A percentile compares a stretch with the other conserved stretches of the same genome.
These are phyloP conservation scores for Acarospora socialis DNA, from an alignment of 2,329 filamentous ascomycete species.

Conservation along the genomic window DNA sequence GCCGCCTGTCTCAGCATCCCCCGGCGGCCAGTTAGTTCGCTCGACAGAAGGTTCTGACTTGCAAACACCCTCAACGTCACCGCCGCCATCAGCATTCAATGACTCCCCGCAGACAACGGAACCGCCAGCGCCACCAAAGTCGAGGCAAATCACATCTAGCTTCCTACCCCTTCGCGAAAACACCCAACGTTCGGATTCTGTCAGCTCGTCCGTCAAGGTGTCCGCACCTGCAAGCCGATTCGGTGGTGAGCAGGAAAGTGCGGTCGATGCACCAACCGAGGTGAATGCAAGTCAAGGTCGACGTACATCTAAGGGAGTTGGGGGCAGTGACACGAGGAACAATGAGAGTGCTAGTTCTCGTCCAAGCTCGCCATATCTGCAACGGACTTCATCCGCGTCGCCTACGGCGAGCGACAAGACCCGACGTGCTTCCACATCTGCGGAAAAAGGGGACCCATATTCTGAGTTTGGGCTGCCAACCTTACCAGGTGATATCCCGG, in stretches of 20 bases:
- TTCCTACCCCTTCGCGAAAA: conserved; percentile 56
- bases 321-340: no score
- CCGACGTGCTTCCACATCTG: conserved; percentile 8
- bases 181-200: conserved; percentile 44
- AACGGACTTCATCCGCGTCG: not conserved
- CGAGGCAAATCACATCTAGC: conserved; percentile 62
- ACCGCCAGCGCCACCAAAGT: conserved; percentile 52
- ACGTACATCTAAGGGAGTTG: no score
- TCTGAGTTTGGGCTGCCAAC: conserved; percentile 12
- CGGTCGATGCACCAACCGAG: conserved; percentile 32
- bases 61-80: conserved; percentile 49
- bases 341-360: no score
- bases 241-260: no score
- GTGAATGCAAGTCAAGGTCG: no score
- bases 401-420: no score
- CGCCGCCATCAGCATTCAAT: conserved; percentile 40
- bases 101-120: conserved; percentile 43
- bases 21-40: conserved; percentile 24
- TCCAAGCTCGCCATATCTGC: no score
- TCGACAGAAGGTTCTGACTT: conserved; percentile 33
- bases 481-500: conserved; percentile 26
- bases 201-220: conserved; percentile 64
- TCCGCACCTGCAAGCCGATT: conserved; percentile 57
- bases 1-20: conserved; percentile 6
- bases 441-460: conserved; percentile 6